Evolutionary conservation across 768 basidiomycete genomes (phyloP), one percentile per base, ranked within the genome.

Genomic region (Panellus pusillus): DNA sequence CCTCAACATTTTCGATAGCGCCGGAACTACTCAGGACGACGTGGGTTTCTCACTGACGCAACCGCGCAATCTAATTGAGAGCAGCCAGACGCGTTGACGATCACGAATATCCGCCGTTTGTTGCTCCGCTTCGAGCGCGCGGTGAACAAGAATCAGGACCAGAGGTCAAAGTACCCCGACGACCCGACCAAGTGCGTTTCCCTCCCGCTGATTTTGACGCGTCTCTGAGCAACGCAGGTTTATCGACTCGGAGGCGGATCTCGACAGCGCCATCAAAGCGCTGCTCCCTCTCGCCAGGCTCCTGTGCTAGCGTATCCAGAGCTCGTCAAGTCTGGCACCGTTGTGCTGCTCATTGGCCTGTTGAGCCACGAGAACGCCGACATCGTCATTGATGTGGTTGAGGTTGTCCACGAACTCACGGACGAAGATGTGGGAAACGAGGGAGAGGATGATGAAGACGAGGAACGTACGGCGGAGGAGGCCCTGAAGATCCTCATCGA

Each of bases 161-260:
- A 96, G 66, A 80, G 97, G 28, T 95, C 93, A n/a, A 97, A 97
- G 69, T 91, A 91, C 68, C 89, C 92, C 0, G 81, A 91, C 55
- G 92, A 98, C 61, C 95, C 95, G 2, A 81, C 93, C 40, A 97
- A 89, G 95, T 95, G 60, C 54, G 48, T 38, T 7, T 42, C 24
- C 32, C 35, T 4, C 52, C 52, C 17, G 12, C 28, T 1, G 9
- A 9, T 35, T 35, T 35, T 19, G 41, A 20, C 29, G 51, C 31
- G 44, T 54, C 44, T 60, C 8, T 24, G 54, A 24, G 37, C 19
- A 15, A 49, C 24, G 18, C 44, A 98, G 96, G 70, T 99, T 98
- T 78, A 98, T 99, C 62, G 97, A 98, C 68, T 98, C 97, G 1
- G 97, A 99, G 76, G 91, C 93, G 20, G 93, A 97, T 65, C 82